Evolutionary conservation across 768 basidiomycete species (phyloP).

Genomic region (Pholiota molesta): DNA sequence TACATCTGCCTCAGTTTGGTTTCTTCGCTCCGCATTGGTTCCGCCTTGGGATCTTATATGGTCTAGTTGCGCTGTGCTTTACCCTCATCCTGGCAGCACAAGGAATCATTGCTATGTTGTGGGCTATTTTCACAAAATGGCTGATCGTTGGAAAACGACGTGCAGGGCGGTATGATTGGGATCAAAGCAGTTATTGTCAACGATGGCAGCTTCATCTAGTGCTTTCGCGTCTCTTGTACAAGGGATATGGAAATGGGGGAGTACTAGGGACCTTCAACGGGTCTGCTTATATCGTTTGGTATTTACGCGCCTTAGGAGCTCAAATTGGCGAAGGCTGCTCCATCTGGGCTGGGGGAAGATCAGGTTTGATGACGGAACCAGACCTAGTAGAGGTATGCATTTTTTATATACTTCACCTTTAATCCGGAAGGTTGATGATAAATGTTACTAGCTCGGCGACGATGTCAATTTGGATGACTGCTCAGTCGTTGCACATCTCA

Average conservation of each 20-base stretch:
- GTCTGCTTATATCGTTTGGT: conserved; percentile 48
- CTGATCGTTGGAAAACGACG: conserved; percentile 41
- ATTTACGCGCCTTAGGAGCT: conserved; percentile 44
- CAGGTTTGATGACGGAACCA: conserved; percentile 50
- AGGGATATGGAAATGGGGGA: conserved; percentile 45
- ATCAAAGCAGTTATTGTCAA: conserved; percentile 50
- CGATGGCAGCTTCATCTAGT: conserved; percentile 51
- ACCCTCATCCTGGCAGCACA: conserved; percentile 39
- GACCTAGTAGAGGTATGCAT: conserved; percentile 43
- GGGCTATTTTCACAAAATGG: conserved; percentile 49
- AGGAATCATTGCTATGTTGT: conserved; percentile 37
- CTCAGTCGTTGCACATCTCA: conserved; percentile 51
- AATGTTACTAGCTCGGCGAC: conserved; percentile 37
- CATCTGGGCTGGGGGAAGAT: conserved; percentile 42
- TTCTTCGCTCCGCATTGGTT: conserved; percentile 42
- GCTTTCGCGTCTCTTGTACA: conserved; percentile 38
- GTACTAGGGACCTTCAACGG: conserved; percentile 43
- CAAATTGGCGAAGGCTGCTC: conserved; percentile 45
- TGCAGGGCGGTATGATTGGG: conserved; percentile 46
- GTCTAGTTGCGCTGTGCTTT: conserved; percentile 41
- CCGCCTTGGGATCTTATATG: conserved; percentile 41
- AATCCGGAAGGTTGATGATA: background rate
- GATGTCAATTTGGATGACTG: conserved; percentile 48
- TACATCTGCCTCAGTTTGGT: conserved; percentile 31
- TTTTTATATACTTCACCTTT: background rate